Base-by-base conservation (phyloP, 2,329 filamentous ascomycete genomes). In the Colletotrichum sp. region DNA sequence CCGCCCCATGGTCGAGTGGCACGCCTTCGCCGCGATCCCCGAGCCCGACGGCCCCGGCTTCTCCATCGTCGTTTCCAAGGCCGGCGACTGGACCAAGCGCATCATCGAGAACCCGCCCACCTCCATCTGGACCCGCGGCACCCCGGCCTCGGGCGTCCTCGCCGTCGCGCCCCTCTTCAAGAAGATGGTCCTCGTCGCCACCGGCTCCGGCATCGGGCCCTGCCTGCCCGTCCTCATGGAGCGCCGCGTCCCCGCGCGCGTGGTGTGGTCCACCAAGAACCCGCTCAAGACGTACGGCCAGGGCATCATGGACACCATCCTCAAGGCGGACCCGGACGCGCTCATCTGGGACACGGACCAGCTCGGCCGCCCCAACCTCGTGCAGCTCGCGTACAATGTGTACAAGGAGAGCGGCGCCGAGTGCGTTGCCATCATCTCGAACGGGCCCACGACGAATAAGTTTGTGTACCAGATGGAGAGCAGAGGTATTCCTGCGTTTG, bases 1-100 rank as follows among this genome's bases (percentile, higher is more conserved):
- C 68, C 87, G 88, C 8, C 93, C 94, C 0, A 86, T 95, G 62
- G 85, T 89, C 6, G 94, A 96, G 83, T 95, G 93, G 89, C 94
- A 96, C 85, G 91, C 92, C 1, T 96, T 96, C 81, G 94, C 94
- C 44, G 93, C 93, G 3, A 94, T 96, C 76, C 92, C 93, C 2
- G 89, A 91, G 75, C 88, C 90, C 4, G 26, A 34, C 34, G 77
- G 77, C 21, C 81, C 86, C 70, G 92, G 90, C n/a, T 95, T 93
- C 84, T 94, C 93, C 1, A 87, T 94, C 39, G 86, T 95, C 36
- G 88, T 95, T 24, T 94, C 93, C 70, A 93, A 93, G 78, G 93
- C 93, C 6, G 94, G 94, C 24, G 93, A 95, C 85, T 96, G 94
- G 94, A 96, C 94, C 2, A 86, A 86, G 34, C 85, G 88, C 34